These are phyloP conservation scores for Magnolia sinica DNA, from an alignment of 164 flowering plant species.

Conservation along the genomic window DNA sequence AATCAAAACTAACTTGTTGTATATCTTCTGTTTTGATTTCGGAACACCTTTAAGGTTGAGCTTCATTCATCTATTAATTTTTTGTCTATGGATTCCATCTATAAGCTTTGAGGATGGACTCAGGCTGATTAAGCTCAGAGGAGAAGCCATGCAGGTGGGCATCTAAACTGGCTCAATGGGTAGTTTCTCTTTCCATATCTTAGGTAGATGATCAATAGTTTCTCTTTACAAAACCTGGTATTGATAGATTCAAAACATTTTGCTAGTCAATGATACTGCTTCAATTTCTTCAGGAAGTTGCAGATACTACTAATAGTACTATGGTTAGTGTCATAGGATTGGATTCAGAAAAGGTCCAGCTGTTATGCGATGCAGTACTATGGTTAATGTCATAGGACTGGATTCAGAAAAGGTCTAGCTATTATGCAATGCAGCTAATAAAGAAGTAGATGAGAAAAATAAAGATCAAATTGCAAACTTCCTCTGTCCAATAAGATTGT, in stretches of 20 bases:
- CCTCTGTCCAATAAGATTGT: conserved; percentile 69
- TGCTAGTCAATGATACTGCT: not conserved
- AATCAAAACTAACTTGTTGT: too few species aligned
- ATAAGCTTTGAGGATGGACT: conserved; percentile 96
- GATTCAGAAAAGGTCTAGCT: conserved; percentile 15
- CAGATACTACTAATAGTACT: conserved; percentile 93
- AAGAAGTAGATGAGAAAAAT: conserved; percentile 76
- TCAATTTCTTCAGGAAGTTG: conserved; percentile 64
- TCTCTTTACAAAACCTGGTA: not conserved
- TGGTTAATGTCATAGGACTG: too few species aligned
- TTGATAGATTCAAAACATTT: conserved; percentile 2
- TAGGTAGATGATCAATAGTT: not conserved
- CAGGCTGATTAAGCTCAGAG: conserved; percentile 90
- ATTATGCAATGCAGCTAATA: conserved; percentile 93
- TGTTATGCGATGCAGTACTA: too few species aligned
- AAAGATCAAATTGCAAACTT: conserved; percentile 97
- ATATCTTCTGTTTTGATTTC: too few species aligned
- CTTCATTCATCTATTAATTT: not conserved
- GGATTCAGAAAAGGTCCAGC: conserved; percentile 81
- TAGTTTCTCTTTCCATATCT: not conserved
- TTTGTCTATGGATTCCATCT: not conserved
- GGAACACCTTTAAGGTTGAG: too few species aligned
- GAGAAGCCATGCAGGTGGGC: conserved; percentile 98
- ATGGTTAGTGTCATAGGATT: conserved; percentile 96
- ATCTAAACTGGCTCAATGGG: not conserved